A percentile compares a stretch with the other conserved stretches of the same genome.
phyloP scores from a whole-genome alignment of 1,284 basidiomycete genomes.

The Anthracocystis walkeri region DNA sequence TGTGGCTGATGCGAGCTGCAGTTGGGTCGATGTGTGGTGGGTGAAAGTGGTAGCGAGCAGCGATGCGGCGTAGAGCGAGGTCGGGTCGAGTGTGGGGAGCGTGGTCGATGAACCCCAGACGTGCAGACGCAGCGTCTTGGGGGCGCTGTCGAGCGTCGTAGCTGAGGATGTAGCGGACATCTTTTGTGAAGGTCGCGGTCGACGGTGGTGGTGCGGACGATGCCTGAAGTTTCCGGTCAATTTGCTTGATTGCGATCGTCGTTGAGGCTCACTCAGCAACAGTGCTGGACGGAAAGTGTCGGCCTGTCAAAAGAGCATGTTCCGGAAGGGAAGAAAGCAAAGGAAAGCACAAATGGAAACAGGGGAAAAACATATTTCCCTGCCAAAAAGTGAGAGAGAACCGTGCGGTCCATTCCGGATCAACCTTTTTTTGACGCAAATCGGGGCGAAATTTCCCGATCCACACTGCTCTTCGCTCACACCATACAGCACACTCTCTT shows the following conservation, averaged over 20 bases:
- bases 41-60: conserved; percentile 47
- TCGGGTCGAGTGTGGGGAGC: conserved; percentile 56
- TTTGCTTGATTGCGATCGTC: neutral
- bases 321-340: neutral
- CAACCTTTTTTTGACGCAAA: neutral
- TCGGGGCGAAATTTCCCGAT: conserved; percentile 9
- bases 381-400: neutral
- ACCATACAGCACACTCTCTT: neutral
- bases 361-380: conserved; percentile 30
- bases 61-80: conserved; percentile 55
- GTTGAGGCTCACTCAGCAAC: neutral
- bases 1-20: conserved; percentile 41
- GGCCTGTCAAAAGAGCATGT: conserved; percentile 3
- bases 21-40: neutral
- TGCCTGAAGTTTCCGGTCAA: neutral
- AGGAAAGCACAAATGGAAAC: neutral
- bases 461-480: too few relatives aligned
- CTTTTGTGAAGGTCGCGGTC: neutral
- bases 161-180: conserved; percentile 17
- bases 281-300: conserved; percentile 5
- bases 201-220: neutral
- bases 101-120: conserved; percentile 37
- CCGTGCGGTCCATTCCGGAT: conserved; percentile 9
- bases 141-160: neutral
- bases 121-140: conserved; percentile 27